Evolutionary conservation across 2,329 filamentous ascomycete genomes (phyloP).

Genomic region (Thielaviopsis musarum): DNA sequence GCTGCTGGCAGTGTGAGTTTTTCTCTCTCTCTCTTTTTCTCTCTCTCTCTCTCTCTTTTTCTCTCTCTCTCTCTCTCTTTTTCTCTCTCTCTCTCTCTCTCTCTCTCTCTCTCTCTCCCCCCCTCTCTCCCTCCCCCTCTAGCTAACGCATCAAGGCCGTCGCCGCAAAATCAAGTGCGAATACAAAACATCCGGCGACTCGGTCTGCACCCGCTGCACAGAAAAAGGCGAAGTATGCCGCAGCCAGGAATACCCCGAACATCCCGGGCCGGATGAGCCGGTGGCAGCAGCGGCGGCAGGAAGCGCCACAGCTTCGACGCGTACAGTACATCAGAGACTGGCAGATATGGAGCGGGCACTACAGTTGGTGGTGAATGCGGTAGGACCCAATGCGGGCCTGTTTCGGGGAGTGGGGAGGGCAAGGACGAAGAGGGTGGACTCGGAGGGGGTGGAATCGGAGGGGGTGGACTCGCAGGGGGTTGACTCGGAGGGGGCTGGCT

Average conservation of each 20-base stretch:
- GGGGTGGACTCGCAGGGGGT: too few species aligned
- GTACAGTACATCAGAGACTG: conserved; percentile 8
- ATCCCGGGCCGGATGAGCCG: conserved; percentile 12
- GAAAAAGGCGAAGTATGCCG: conserved; percentile 27
- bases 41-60: not conserved
- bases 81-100: not conserved
- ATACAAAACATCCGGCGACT: conserved; percentile 24
- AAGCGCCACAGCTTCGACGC: not conserved
- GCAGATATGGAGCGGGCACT: conserved; percentile 10
- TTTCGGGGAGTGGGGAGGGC: not conserved
- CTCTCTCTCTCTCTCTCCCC: too few species aligned
- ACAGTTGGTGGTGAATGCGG: conserved; percentile 5
- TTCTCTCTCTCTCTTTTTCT: not conserved
- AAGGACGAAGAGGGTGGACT: not conserved
- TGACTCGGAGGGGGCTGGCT: too few species aligned
- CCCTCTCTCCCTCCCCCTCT: not conserved
- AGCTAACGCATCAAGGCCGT: conserved; percentile 15
- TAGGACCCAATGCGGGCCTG: not conserved
- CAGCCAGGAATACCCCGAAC: conserved; percentile 30
- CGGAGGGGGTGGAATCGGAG: too few species aligned
- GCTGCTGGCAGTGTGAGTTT: conserved; percentile 42
- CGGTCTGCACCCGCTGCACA: conserved; percentile 29
- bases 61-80: not conserved
- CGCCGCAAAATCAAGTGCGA: conserved; percentile 37
- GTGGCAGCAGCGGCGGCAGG: not conserved